Evolutionary conservation across 2,329 filamentous ascomycete species (phyloP), one percentile per base, ranked within the genome.

Genomic region (Aspergillus quadrilineatus): DNA sequence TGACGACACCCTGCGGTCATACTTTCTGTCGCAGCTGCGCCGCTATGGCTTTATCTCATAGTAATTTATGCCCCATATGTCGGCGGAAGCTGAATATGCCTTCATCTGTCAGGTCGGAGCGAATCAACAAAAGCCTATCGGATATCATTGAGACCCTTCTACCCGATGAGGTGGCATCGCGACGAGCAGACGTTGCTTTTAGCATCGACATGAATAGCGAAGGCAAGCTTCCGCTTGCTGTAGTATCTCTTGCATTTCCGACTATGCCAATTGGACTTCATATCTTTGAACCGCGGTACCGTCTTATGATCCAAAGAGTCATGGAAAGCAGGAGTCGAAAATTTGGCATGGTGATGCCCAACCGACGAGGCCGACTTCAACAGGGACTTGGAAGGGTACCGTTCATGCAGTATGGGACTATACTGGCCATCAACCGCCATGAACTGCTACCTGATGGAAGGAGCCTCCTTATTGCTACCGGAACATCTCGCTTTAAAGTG

Each of bases 281-380:
- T 65, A 84, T 97, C n/a, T 96, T 96, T 68, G 92, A 96, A 70
- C 89, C 90, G n/a, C 83, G 89, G 6, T 96, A 96, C 69, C 85
- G 90, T 6, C 79, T 94, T n/a, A 94, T 96, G 90, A 88, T 96
- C 37, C 83, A 88, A 46, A 84, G 91, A 36, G 88, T 85, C 0
- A 77, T 95, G 52, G 88, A 92, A 60, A 78, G 67, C 55, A 85
- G 86, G 0, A 84, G 88, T 58, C 80, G 84, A 12, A 89, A 85
- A 26, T 96, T 97, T 67, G 92, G 92, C 26, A 96, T 96, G 89
- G 82, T 96, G 15, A 82, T 90, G 67, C 86, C 86, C 60, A 89
- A 87, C 63, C 77, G 79, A 45, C 73, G 73, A n/a, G 73, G 77
- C 26, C 72, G 78, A 56, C 68, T 77, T 4, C 83, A 86, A 71